Base-by-base conservation (phyloP, 176 grass and related monocot genomes). In the Tillandsia fasciculata region DNA sequence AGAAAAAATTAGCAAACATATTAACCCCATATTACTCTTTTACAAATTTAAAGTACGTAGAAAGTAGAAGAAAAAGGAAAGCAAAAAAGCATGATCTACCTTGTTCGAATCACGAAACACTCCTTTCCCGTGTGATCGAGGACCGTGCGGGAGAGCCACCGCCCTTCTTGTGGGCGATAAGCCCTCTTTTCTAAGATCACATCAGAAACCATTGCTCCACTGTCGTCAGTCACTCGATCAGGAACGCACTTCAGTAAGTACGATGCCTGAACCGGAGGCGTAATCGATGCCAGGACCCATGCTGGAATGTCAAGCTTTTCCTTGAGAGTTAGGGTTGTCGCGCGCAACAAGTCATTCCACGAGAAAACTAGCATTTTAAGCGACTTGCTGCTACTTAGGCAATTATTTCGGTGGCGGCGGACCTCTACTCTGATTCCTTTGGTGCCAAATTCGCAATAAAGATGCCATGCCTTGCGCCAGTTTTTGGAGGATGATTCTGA, bases 141-240 rank as follows among this genome's bases (percentile, higher is more conserved):
- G 9, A 96, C 88, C 0, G 88, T 96, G 22, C 88, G 89, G 52
- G 92, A 88, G 52, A 96, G 68, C 88, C 86, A 96, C n/a, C 88
- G 81, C 24, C 92, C 88, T 86, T 92, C 86, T 78, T 96, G 92
- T 2, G 88, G 88, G 22, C 73, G 83, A 51, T 92, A 92, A 10
- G 77, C 64, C 65, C 81, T 92, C 79, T 83, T 91, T 66, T 76
- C 78, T 68, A 96, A 75, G 84, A 96, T 82, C 67, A 96, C 86
- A 72, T 96, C 92, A 80, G 86, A 96, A 87, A 96, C 78, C 88
- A 96, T 96, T 22, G 88, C 88, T 48, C 92, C 92, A 12, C 83
- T 49, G 59, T 96, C 88, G 87, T 96, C 92, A 66, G 92, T 96
- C 49, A 96, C 88, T 74, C 71, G 78, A 81, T 96, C 92, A 51